Base-by-base conservation (phyloP, 257 asterid species). In the Dorcoceras hygrometricum region DNA sequence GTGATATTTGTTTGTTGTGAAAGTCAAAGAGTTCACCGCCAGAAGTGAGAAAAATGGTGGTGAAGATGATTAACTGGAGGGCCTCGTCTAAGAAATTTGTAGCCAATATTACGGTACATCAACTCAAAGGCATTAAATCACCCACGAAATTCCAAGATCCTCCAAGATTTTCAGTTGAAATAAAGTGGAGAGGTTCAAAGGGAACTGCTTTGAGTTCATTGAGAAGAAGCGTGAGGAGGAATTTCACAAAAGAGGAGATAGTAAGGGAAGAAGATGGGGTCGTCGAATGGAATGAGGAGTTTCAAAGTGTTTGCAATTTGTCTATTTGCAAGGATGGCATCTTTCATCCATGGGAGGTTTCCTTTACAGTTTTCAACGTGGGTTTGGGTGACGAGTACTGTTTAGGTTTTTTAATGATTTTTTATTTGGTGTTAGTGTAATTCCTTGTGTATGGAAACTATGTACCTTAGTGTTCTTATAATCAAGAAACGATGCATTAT, bases 1-100 rank as follows among this genome's bases (percentile, higher is more conserved):
- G 24, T 48, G 7, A 66, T 19, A 43, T 10, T 23, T 26, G 0
- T 10, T 23, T 26, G 0, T 18, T 24, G 54, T 69, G 63, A 36
- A 64, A 59, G 71, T 68, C 62, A 54, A 29, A 20, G 56, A 68
- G 32, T 23, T 58, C 8, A 36, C 46, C 14, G 0, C 8, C 31
- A 51, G 26, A 48, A 29, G 32, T 53, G 51, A n/a, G 36, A 59
- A 46, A n/a, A 26, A 89, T 86, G 92, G 92, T 83, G 59, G 95
- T 79, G 80, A 87, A 74, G 82, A 81, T 89, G 93, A 85, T 82
- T 74, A 85, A 80, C 69, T 89, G 96, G 96, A 83, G 85, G 81
- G 78, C 93, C 5, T 80, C 78, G 57, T 74, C 84, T 46, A 87
- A 78, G 84, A 89, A 89, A 71, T 81, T 77, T 50, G 87, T 83